Evolutionary conservation across 75 land plant species (phyloP), one percentile per base, ranked within the genome.

Genomic region (Picea glauca): DNA sequence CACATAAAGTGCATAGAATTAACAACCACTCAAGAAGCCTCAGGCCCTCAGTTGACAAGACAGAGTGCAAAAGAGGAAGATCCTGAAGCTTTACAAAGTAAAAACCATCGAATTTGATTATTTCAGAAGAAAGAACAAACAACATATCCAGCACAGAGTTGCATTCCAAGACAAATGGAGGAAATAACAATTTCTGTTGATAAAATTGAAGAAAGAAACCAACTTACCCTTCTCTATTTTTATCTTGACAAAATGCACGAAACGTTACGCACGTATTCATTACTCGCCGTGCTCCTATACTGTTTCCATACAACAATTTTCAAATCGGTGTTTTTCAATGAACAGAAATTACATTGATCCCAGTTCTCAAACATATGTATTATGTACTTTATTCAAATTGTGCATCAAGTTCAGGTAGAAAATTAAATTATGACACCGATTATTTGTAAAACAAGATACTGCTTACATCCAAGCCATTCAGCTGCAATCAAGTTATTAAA

Each of bases 231-330:
- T 93, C 88, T 76, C 54, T 38, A 68, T 91, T 84, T 60, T 83
- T 84, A 33, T 80, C 83, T 67, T 93, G 91, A 74, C 91, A 91
- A 82, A 13, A 85, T 23, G 31, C 62, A 35, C 93, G 89, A 60
- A 93, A 87, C 46, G 81, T 61, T 23, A 91, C 59, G 77, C 95
- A 93, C 61, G 63, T 85, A 75, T 83, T 77, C 78, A 83, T 93
- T 5, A 93, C 88, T 77, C 90, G 88, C 60, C 80, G 82, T 14
- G 93, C 95, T 54, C 93, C 95, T 61, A 93, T 83, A 76, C 95
- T 93, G 91, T 57, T 32, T 4, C 35, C 54, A 78, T 12, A 75
- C 46, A 32, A 63, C 11, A 63, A 46, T 46, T 46, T 35, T 46
- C 54, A 46, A 46, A 46, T 46, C 54, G 7, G 11, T 7, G 9